Percentiles rank a stretch among this genome's conserved stretches.
Evolutionary conservation across 164 flowering plant species (phyloP).

Genomic region (Nymphaea colorata): DNA sequence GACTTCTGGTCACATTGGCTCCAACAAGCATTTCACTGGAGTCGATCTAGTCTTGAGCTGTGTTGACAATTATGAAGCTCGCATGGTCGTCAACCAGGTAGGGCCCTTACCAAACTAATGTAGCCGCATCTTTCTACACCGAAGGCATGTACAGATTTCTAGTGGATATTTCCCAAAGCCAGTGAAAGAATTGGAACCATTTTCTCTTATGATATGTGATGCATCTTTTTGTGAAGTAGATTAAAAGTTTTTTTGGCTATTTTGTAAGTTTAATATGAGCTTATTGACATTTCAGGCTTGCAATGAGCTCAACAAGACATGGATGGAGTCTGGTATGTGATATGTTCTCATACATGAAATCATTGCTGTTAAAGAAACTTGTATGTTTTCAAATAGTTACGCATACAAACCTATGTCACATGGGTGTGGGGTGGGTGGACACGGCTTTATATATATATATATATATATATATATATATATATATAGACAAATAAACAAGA

Average conservation of each 20-base stretch:
- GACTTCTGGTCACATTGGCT: conserved; percentile 37
- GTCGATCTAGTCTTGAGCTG: conserved; percentile 97
- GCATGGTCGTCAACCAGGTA: conserved; percentile 99
- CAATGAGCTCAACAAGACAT: conserved; percentile 88
- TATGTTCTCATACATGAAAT: no score
- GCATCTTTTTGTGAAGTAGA: no score
- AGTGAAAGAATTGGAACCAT: neutral
- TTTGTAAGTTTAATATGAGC: conserved; percentile 10
- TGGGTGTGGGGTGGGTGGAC: no score
- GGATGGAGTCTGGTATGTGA: conserved; percentile 97
- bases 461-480: no score
- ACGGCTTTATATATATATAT: no score
- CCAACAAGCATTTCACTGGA: conserved; percentile 50
- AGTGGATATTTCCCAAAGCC: conserved; percentile 1
- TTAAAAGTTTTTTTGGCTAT: neutral
- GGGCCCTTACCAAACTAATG: neutral
- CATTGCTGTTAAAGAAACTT: no score
- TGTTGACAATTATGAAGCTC: conserved; percentile 97
- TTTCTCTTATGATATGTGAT: no score
- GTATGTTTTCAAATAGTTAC: no score
- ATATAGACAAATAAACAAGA: no score
- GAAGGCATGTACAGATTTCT: no score
- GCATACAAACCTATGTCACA: no score
- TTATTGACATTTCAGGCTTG: conserved; percentile 65
- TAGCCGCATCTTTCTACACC: no score